Percentiles rank a stretch among this genome's conserved stretches.
Evolutionary conservation across 2,329 filamentous ascomycete genomes (phyloP).

Genomic region (Drechslera avenae): DNA sequence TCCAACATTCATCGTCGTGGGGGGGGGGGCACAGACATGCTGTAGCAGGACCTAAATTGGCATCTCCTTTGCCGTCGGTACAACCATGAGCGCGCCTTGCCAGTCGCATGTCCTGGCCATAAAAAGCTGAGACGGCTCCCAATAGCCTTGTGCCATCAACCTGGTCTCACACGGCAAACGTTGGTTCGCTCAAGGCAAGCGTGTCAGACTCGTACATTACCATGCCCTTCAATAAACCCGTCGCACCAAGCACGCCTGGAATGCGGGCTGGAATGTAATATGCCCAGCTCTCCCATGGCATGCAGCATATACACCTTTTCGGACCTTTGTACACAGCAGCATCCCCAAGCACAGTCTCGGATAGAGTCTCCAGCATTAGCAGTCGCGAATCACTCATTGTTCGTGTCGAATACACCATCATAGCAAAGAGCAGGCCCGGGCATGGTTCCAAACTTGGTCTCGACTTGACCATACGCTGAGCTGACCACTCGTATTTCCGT

Average conservation of each 20-base stretch:
- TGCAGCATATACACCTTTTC: not conserved
- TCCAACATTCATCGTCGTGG: constrained; percentile 13
- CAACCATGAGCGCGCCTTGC: constrained; percentile 12
- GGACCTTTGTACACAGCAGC: constrained; percentile 1
- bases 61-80: constrained; percentile 13
- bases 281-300: constrained; percentile 6
- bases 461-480: constrained; percentile 3
- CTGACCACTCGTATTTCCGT: constrained; percentile 16
- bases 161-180: too few species aligned
- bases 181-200: too few species aligned
- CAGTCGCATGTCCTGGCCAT: constrained; percentile 2
- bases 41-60: constrained; percentile 12
- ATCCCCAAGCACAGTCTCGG: not conserved
- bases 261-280: constrained; percentile 21
- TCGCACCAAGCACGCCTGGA: not conserved
- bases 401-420: too few species aligned
- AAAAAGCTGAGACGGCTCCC: not conserved
- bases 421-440: too few species aligned
- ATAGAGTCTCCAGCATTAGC: not conserved
- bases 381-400: too few species aligned
- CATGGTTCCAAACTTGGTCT: too few species aligned
- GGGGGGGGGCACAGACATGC: constrained; percentile 10
- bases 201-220: too few species aligned
- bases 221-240: too few species aligned
- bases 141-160: not conserved